Percentiles rank a stretch among this genome's conserved stretches.
Evolutionary conservation across 139 green algal genomes (phyloP).

Genomic region (Micractinium conductrix): DNA sequence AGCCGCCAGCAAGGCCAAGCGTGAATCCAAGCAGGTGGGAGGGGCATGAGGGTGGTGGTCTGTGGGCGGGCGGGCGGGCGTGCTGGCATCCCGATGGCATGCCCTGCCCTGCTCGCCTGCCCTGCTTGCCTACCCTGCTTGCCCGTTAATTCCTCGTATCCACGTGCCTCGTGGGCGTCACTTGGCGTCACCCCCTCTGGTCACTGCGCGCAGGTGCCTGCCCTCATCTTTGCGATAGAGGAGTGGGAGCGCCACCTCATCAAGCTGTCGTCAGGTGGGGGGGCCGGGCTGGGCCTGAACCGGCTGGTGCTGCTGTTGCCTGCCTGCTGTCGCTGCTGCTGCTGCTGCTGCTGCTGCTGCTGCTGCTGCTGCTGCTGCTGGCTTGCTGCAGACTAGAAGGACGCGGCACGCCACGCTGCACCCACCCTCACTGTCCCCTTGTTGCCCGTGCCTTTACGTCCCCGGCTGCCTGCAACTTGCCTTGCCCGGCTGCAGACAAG

Average conservation of each 20-base stretch:
- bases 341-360: too few species aligned
- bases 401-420: too few species aligned
- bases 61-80: not conserved
- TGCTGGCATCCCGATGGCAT: too few species aligned
- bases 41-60: slow-evolving; percentile 4
- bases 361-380: too few species aligned
- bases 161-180: not conserved
- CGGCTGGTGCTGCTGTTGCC: too few species aligned
- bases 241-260: slow-evolving; percentile 63
- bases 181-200: not conserved
- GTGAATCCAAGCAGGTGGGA: slow-evolving; percentile 11
- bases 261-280: slow-evolving; percentile 35
- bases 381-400: too few species aligned
- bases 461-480: not conserved
- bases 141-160: not conserved
- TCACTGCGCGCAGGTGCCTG: not conserved
- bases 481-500: too few species aligned
- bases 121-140: not conserved
- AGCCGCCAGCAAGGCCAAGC: not conserved
- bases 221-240: slow-evolving; percentile 48
- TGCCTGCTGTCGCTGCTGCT: too few species aligned
- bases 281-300: too few species aligned
- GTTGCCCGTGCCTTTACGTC: too few species aligned
- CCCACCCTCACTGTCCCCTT: too few species aligned
- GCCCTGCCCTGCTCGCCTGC: too few species aligned